phyloP scores from a whole-genome alignment of 495 filamentous ascomycete genomes.

The Daldinia vernicosa region DNA sequence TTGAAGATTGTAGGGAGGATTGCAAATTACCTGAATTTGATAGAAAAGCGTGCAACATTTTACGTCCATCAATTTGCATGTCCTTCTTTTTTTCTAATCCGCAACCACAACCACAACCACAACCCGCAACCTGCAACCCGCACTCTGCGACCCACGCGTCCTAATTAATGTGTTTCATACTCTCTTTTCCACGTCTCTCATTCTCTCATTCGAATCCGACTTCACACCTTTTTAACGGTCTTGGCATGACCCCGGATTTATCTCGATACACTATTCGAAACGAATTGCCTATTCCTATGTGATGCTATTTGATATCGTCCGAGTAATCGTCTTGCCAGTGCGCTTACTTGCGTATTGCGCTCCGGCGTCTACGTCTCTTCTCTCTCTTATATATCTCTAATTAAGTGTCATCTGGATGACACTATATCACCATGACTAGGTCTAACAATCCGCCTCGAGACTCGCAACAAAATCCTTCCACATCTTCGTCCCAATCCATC shows the following conservation, averaged over 20 bases:
- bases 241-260: constrained; percentile 3
- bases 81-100: constrained; percentile 15
- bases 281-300: constrained; percentile 31
- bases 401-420: constrained; percentile 43
- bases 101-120: constrained; percentile 18
- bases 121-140: constrained; percentile 5
- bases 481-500: constrained; percentile 73
- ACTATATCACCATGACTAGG: constrained; percentile 42
- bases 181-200: constrained; percentile 36
- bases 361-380: constrained; percentile 20
- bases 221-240: constrained; percentile 22
- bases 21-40: constrained; percentile 1
- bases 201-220: constrained; percentile 34
- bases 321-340: constrained; percentile 28
- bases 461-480: constrained; percentile 36
- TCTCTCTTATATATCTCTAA: constrained; percentile 21
- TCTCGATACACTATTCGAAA: constrained; percentile 33
- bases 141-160: constrained; percentile 38
- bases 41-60: constrained; percentile 26
- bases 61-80: constrained; percentile 33
- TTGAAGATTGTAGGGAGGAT: constrained; percentile 6
- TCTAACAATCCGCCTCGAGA: constrained; percentile 47
- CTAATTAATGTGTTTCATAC: constrained; percentile 44
- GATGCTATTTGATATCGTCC: constrained; percentile 37
- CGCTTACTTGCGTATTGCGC: constrained; percentile 39